A percentile compares a stretch with the other conserved stretches of the same genome.
Evolutionary conservation across 2,329 filamentous ascomycete genomes (phyloP).

Genomic region (Cladophialophora bantiana): DNA sequence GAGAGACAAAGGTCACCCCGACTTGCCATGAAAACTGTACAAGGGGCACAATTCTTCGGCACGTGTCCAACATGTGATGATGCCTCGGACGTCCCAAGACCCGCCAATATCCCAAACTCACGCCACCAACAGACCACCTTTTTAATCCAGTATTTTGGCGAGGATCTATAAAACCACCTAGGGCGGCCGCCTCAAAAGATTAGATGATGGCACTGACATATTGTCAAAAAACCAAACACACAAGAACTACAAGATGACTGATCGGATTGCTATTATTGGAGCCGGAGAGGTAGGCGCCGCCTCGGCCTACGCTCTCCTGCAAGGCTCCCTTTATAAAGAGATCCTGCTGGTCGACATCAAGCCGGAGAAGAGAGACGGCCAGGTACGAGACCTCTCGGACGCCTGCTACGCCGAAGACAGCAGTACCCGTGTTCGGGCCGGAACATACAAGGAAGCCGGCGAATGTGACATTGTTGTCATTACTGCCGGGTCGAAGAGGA

Average conservation of each 20-base stretch:
- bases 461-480: slow-evolving; percentile 1
- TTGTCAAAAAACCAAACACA: background rate
- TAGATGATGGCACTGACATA: background rate
- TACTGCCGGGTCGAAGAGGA: slow-evolving; percentile 1
- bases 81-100: background rate
- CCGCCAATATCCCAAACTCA: background rate
- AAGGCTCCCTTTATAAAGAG: slow-evolving; percentile 56
- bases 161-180: background rate
- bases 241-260: background rate
- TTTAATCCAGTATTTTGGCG: background rate
- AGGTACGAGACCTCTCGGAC: slow-evolving; percentile 62
- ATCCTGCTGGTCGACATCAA: slow-evolving; percentile 61
- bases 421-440: background rate
- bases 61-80: slow-evolving; percentile 7
- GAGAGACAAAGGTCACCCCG: background rate
- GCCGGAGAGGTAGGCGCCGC: slow-evolving; percentile 60
- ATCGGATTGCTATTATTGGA: slow-evolving; percentile 57
- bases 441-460: slow-evolving; percentile 1
- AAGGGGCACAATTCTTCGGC: background rate
- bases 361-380: slow-evolving; percentile 53
- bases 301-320: slow-evolving; percentile 60
- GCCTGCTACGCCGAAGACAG: slow-evolving; percentile 51
- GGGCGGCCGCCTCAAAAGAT: background rate
- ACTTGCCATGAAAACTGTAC: background rate
- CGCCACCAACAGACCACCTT: background rate